phyloP scores from a whole-genome alignment of 1,284 basidiomycete genomes.

The Termitomyces sp. region DNA sequence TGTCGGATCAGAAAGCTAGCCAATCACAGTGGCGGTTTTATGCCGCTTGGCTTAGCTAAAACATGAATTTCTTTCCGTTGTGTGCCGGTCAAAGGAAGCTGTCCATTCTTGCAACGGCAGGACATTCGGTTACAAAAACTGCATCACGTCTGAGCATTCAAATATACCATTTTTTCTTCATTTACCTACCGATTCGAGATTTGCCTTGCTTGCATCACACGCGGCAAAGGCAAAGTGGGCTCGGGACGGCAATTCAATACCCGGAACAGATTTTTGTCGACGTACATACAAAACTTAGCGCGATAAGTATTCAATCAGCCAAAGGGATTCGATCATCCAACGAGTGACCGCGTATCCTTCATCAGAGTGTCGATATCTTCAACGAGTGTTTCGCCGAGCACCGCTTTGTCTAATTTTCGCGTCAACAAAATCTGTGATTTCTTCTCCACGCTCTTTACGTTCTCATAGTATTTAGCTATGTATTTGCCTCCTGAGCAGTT shows the following conservation, averaged over 20 bases:
- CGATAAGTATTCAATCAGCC: too few relatives aligned
- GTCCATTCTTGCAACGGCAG: neutral
- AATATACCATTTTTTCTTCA: neutral
- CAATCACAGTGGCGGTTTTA: conserved; percentile 30
- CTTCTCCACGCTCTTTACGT: conserved; percentile 12
- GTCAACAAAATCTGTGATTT: conserved; percentile 19
- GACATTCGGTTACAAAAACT: neutral
- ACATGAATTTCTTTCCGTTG: neutral
- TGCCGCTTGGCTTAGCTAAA: conserved; percentile 18
- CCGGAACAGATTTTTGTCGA: neutral
- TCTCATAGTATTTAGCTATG: conserved; percentile 8
- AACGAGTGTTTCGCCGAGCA: conserved; percentile 20
- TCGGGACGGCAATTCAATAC: conserved; percentile 2
- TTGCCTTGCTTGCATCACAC: neutral
- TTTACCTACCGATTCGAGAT: neutral
- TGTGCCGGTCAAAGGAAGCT: neutral
- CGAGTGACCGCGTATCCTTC: conserved; percentile 15
- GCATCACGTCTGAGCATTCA: neutral
- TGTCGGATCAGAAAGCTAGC: conserved; percentile 17
- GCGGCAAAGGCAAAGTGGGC: neutral
- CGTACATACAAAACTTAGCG: too few relatives aligned
- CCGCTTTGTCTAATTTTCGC: conserved; percentile 26
- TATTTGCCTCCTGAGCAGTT: neutral
- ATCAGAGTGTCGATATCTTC: conserved; percentile 23
- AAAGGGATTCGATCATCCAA: neutral